Base-by-base conservation (phyloP, 768 basidiomycete species). In the Heimioporus sp. region DNA sequence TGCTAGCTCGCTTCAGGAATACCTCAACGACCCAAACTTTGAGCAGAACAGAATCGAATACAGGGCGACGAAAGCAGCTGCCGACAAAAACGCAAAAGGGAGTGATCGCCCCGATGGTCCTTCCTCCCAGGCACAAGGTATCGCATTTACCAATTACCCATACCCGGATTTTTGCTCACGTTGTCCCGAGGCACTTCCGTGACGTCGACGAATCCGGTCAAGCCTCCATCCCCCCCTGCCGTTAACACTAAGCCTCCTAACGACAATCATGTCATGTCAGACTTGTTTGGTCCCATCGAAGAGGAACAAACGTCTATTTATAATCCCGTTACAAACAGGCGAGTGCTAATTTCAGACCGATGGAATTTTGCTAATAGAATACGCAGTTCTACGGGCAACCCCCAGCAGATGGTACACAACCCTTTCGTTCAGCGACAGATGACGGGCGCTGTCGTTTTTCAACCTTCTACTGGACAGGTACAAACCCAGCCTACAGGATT, bases 11-110 rank as follows among this genome's bases (percentile, higher is more conserved):
- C 78, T 99, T 30, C 90, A 98, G 66, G 96, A 98, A 64, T 99
- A 98, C 66, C 78, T 99, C 46, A 86, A 92, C 51, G 97, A 99
- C 69, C 90, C 95, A 20, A 93, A 93, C 63, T 99, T 99, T 60
- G 97, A 98, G 68, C 86, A 91, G 70, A 98, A 98, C 69, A 75
- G 96, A 55, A 73, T 87, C 10, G 97, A 98, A 64, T 98, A 99
- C 73, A 93, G 80, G 71, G 76, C 85, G 20, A 92, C 85, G 67
- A 91, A 90, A 69, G 79, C 77, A 6, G 76, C 81, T 4, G 79
- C 80, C 3, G 89, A 90, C 47, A 67, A 67, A 37, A 67, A 60
- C 21, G 13, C 50, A 0, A 55, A 52, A 32, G 54, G 24, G 24
- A 28, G 24, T 28, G 24, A 46, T 46, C 54, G 43, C 20, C 58